Evolutionary conservation across 2,329 filamentous ascomycete species (phyloP).

Genomic region (Exophiala sp.): DNA sequence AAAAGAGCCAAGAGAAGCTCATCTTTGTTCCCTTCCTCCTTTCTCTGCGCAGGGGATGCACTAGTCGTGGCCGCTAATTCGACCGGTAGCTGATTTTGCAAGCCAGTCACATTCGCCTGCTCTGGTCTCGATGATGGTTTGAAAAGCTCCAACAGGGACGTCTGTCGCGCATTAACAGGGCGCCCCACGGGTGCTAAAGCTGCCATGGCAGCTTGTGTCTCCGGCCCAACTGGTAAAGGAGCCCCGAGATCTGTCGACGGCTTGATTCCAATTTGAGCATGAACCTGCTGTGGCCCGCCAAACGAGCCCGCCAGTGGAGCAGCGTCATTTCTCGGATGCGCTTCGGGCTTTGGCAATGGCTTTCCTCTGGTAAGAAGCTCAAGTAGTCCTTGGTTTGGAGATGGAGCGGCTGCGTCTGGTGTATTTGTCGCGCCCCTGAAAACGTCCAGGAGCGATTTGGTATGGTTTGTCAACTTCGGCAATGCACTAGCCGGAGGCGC

Average conservation of each 20-base stretch:
- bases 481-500: conserved; percentile 57
- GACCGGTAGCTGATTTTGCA: conserved; percentile 31
- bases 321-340: conserved; percentile 21
- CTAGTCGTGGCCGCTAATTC: conserved; percentile 46
- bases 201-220: neutral
- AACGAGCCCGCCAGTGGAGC: neutral
- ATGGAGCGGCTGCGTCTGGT: conserved; percentile 14
- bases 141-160: conserved; percentile 20
- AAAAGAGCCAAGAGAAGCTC: conserved; percentile 20
- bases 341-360: neutral
- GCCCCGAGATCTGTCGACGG: neutral
- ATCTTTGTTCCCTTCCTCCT: conserved; percentile 15
- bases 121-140: conserved; percentile 22
- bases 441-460: conserved; percentile 55
- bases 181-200: neutral
- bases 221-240: too few relatives aligned
- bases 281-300: neutral
- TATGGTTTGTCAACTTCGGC: conserved; percentile 56
- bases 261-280: neutral
- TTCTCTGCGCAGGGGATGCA: conserved; percentile 27
- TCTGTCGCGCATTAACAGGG: conserved; percentile 7
- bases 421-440: conserved; percentile 44
- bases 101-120: conserved; percentile 2
- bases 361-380: conserved; percentile 30
- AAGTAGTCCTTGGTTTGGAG: neutral